Evolutionary conservation across 352 stramenopile genomes (phyloP).

Genomic region (Phytophthora constricta): DNA sequence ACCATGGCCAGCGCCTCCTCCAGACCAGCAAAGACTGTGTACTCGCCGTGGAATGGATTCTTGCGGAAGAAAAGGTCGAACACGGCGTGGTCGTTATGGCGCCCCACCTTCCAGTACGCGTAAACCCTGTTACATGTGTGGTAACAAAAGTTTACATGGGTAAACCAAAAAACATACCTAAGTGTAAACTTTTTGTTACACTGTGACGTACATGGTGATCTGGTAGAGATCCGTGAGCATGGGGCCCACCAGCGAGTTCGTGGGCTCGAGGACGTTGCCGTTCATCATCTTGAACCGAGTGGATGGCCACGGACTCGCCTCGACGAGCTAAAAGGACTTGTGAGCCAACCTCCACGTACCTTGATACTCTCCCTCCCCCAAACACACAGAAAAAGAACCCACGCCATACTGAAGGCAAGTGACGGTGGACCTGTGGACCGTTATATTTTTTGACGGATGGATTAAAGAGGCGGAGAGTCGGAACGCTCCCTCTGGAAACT

Average conservation of each 20-base stretch:
- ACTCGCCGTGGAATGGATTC: slow-evolving; percentile 98
- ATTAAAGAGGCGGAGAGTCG: background rate
- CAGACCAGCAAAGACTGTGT: slow-evolving; percentile 94
- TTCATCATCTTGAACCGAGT: slow-evolving; percentile 34
- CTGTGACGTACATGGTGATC: slow-evolving; percentile 81
- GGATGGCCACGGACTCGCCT: no score
- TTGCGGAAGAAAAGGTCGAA: slow-evolving; percentile 99
- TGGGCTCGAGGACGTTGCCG: slow-evolving; percentile 62
- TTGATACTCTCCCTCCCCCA: background rate
- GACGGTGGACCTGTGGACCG: background rate
- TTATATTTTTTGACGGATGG: background rate
- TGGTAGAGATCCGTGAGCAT: slow-evolving; percentile 99
- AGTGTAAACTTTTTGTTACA: slow-evolving; percentile 4
- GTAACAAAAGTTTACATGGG: background rate
- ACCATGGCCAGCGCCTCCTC: slow-evolving; percentile 93
- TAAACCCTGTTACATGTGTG: slow-evolving; percentile 98
- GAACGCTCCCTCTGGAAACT: background rate
- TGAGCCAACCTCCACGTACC: slow-evolving; percentile 27
- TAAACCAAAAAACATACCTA: background rate
- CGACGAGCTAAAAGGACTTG: no score
- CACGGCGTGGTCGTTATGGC: slow-evolving; percentile 93
- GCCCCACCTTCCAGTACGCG: slow-evolving; percentile 97
- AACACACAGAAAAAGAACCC: slow-evolving; percentile 13
- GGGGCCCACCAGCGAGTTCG: slow-evolving; percentile 95
- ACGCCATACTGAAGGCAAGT: background rate